phyloP scores from a whole-genome alignment of 768 basidiomycete species.

The Russula vinacea region DNA sequence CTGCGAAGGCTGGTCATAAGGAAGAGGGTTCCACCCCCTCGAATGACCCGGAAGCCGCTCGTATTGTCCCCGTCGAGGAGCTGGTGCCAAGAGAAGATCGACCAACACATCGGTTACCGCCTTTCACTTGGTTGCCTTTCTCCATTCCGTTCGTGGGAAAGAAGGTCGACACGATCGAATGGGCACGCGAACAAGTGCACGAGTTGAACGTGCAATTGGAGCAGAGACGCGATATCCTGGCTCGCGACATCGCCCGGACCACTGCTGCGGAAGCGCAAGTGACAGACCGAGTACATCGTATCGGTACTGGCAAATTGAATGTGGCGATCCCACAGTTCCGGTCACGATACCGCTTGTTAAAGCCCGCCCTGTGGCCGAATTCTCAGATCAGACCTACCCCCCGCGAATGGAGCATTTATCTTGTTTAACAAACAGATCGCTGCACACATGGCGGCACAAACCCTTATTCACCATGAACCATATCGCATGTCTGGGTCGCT shows the following conservation, averaged over 20 bases:
- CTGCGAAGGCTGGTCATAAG: slow-evolving; percentile 35
- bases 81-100: slow-evolving; percentile 70
- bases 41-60: slow-evolving; percentile 36
- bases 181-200: slow-evolving; percentile 75
- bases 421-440: slow-evolving; percentile 94
- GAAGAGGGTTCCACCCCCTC: neutral
- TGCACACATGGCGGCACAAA: slow-evolving; percentile 81
- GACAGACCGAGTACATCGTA: slow-evolving; percentile 26
- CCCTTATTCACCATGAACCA: slow-evolving; percentile 73
- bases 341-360: slow-evolving; percentile 22
- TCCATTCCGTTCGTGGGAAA: slow-evolving; percentile 68
- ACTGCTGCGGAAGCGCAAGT: slow-evolving; percentile 29
- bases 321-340: slow-evolving; percentile 19
- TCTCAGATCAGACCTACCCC: slow-evolving; percentile 36
- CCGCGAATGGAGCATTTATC: slow-evolving; percentile 67
- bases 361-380: slow-evolving; percentile 24
- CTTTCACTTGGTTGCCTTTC: slow-evolving; percentile 49
- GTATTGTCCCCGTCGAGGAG: slow-evolving; percentile 33
- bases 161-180: slow-evolving; percentile 94
- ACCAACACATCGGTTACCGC: slow-evolving; percentile 70
- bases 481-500: slow-evolving; percentile 65
- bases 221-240: slow-evolving; percentile 33
- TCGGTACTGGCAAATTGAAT: slow-evolving; percentile 32
- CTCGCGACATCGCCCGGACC: slow-evolving; percentile 34
- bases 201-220: slow-evolving; percentile 36